Base-by-base conservation (phyloP, 2,329 filamentous ascomycete species). In the Rhinocladiella mackenziei region DNA sequence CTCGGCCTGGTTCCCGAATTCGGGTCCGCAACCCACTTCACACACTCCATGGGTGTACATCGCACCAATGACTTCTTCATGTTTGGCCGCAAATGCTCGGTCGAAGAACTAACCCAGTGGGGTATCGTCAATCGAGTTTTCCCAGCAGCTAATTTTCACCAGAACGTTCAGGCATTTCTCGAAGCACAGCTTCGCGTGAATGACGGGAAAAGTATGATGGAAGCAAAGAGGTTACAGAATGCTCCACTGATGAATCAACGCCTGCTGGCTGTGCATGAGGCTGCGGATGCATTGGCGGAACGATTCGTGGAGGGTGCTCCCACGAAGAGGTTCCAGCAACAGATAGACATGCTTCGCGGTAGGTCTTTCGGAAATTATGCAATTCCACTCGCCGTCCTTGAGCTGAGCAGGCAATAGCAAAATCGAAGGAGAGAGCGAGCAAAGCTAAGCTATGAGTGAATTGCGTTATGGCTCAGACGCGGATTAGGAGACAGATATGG, bases 201-300 rank as follows among this genome's bases (percentile, higher is more conserved):
- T 58, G 71, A 75, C 60, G 71, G 71, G 14, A 70, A 69, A 59
- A 73, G 69, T 55, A 74, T 75, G 71, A 71, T 73, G 56, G 71
- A 74, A 63, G 66, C 63, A 55, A 75, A 74, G 61, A 62, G 71
- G 55, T 54, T 75, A 57, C 68, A 72, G 58, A 75, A 74, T 61
- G 62, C 62, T 4, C 65, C 65, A 9, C 57, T 72, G 34, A 60
- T 71, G 43, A 66, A 67, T 52, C 62, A 58, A 42, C 63, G 72
- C 43, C 54, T 75, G 54, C 48, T 73, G 9, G 72, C 72, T 0
- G 67, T 74, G 25, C 61, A 66, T n/a, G 68, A 74, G 59, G 62
- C 67, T 3, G 53, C 71, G 7, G 68, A 73, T 64, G 72, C 71
- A 18, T 54, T 75, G 38, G 63, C 68, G 2, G 71, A 75, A 55